Evolutionary conservation across 108 stramenopile genomes (phyloP), one percentile per base, ranked within the genome.

Genomic region (Tribonema minus): DNA sequence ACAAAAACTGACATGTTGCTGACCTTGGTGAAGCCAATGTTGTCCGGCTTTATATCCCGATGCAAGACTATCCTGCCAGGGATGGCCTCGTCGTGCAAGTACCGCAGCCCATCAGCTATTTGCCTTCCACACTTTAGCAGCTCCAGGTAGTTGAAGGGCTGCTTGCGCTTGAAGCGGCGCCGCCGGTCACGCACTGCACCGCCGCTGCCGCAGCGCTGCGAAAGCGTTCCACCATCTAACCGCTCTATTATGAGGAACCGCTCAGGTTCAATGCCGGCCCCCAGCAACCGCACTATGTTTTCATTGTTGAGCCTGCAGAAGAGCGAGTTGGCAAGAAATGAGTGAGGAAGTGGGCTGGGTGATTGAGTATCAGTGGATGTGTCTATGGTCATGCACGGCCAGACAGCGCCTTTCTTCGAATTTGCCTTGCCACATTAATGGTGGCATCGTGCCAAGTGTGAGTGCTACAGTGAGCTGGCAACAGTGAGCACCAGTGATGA

Each of bases 21-120:
- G n/a, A 77, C 92, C 65, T 92, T 76, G 2, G 94, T 91, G 72
- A 97, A 97, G 29, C 93, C 95, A 69, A 83, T 81, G 64, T 86
- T 86, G 83, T 86, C 85, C 37, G 80, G 80, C 71, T 81, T 76
- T 1, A 76, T 58, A 66, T 76, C 76, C 0, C 76, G 76, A 54
- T 76, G 76, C 6, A 64, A 67, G 58, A 76, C 65, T 26, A 76
- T 67, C 23, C 67, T 46, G 2, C 66, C 76, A 0, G 65, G 58
- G 35, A 67, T 58, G 2, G 76, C 76, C 2, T 27, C 28, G 23
- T 76, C 66, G 58, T 76, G 76, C 20, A 76, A 66, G 64, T 76
- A 76, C 67, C 59, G 58, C 67, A 76, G 12, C 2, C 66, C 76
- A 58, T 76, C 83, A 25, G 83, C 85, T 12, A 86, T 81, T 37